Base-by-base conservation (phyloP, 2,329 filamentous ascomycete species). In the Chaetomiaceae sp. region DNA sequence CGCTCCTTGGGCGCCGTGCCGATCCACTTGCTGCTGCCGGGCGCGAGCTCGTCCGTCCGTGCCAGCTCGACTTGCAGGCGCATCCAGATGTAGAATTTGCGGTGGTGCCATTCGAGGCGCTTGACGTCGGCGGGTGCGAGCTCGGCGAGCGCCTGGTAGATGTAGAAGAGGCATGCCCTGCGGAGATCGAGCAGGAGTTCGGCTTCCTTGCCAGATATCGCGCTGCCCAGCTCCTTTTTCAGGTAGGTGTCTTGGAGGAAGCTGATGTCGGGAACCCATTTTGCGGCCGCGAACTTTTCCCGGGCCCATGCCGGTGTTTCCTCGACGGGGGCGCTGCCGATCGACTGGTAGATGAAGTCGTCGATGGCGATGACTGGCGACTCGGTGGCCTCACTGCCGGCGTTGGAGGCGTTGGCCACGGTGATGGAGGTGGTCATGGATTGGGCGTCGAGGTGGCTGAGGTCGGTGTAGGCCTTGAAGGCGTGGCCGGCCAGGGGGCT, bases 11-110 rank as follows among this genome's bases (percentile, higher is more conserved):
- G 27, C 1, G 47, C 16, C 0, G 48, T 38, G 4, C 40, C 40
- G 11, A 42, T 37, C 59, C 57, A 60, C 11, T 45, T 21, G 47
- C 37, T 49, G 51, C 61, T 63, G 23, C 49, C 38, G 0, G 56
- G 58, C 0, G 48, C 61, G 3, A 63, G 49, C 42, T 54, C 41
- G 30, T 59, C 56, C 9, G 54, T 54, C 4, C 53, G 32, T 1
- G 61, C 61, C 9, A 61, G 46, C 41, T 61, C 57, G 5, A 48
- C 48, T n/a, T 61, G 60, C 5, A 58, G 46, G 3, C 41, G 23
- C 61, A 63, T 63, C 60, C 60, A 63, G 25, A 59, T 54, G 46
- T 61, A 60, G 32, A 62, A 63, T 50, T 61, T 62, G 13, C 51
- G 54, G 42, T 63, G 58, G 34, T 60, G 51, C 57, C 54, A 55